A percentile compares a stretch with the other conserved stretches of the same genome.
phyloP scores from a whole-genome alignment of 345 rosid genomes.

The Gossypium longicalyx region DNA sequence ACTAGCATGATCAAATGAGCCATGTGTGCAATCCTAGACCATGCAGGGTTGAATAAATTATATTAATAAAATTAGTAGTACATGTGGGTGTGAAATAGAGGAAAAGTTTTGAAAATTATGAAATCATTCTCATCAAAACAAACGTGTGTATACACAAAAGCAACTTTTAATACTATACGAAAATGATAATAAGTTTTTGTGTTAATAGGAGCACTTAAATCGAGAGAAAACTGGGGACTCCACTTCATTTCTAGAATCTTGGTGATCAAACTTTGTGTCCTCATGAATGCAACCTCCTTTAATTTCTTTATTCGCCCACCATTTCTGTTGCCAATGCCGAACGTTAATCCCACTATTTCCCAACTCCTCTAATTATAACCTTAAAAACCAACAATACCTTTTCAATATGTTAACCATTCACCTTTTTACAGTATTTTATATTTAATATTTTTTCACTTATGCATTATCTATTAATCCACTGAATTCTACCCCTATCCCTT shows the following conservation, averaged over 20 bases:
- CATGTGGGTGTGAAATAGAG: background rate
- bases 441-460: too few species aligned
- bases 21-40: background rate
- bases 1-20: background rate
- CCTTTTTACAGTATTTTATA: too few species aligned
- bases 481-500: too few species aligned
- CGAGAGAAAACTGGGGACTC: background rate
- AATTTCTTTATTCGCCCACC: background rate
- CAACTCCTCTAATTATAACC: too few species aligned
- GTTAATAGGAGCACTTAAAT: background rate
- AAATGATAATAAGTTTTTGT: background rate
- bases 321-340: too few species aligned
- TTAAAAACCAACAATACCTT: too few species aligned
- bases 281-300: constrained; percentile 23
- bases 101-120: background rate
- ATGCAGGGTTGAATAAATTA: background rate
- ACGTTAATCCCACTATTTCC: too few species aligned
- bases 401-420: too few species aligned
- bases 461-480: too few species aligned
- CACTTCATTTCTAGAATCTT: constrained; percentile 19
- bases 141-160: background rate
- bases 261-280: constrained; percentile 32
- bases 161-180: background rate
- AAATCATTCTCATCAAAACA: background rate
- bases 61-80: background rate